Conservation (phyloP, 768 basidiomycete genomes). For the Rhodotorula taiwanensis region DNA sequence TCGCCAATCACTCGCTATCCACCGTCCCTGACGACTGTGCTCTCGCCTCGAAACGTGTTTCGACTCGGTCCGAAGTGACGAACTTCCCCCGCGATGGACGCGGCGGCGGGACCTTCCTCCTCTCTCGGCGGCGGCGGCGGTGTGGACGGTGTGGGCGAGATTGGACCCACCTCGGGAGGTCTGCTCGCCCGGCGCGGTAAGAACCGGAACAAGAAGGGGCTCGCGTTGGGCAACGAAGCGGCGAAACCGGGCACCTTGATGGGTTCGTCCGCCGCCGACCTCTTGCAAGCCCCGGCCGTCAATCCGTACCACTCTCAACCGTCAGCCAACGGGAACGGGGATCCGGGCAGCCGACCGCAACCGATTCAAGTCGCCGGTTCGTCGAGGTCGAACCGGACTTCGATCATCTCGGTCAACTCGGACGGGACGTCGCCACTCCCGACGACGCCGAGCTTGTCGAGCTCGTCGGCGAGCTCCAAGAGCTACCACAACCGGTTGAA, state of each 20-base stretch:
- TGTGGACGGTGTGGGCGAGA: not conserved
- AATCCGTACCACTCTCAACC: too few relatives aligned
- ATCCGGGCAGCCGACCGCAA: not conserved
- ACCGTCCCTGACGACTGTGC: too few relatives aligned
- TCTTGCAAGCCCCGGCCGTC: constrained; percentile 6
- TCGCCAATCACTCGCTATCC: too few relatives aligned
- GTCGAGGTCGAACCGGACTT: constrained; percentile 4
- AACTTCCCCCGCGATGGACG: not conserved
- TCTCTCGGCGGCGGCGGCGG: not conserved
- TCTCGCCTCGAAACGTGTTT: not conserved
- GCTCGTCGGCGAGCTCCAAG: constrained; percentile 41
- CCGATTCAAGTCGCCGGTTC: constrained; percentile 29
- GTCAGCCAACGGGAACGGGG: too few relatives aligned
- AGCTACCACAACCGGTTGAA: constrained; percentile 62
- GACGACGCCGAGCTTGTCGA: constrained; percentile 38
- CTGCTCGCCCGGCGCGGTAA: constrained; percentile 11
- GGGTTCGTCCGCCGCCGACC: constrained; percentile 2
- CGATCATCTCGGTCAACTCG: constrained; percentile 5
- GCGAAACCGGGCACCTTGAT: constrained; percentile 36
- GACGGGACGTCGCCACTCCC: not conserved
- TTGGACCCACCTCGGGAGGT: not conserved
- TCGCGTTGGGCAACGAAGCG: constrained; percentile 32
- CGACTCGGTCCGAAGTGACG: too few relatives aligned
- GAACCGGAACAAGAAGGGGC: constrained; percentile 40
- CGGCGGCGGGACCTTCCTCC: not conserved